Evolutionary conservation across 2,329 filamentous ascomycete genomes (phyloP).

Genomic region (Proliferodiscus dingleyae): DNA sequence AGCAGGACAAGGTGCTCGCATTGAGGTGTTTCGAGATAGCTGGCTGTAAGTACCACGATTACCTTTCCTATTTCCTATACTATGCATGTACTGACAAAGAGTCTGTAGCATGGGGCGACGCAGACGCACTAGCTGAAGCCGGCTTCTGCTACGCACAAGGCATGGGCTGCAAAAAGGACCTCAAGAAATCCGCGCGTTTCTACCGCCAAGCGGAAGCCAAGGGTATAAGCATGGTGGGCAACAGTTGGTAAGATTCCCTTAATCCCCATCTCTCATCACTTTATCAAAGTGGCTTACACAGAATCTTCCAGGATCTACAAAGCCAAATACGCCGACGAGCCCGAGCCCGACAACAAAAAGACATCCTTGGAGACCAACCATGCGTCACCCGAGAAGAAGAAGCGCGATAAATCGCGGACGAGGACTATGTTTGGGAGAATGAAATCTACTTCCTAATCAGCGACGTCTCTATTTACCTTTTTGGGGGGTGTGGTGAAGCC

Average conservation of each 20-base stretch:
- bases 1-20: conserved; percentile 83
- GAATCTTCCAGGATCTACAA: conserved; percentile 77
- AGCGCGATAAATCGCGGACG: conserved; percentile 69
- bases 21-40: conserved; percentile 95
- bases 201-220: conserved; percentile 88
- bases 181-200: conserved; percentile 88
- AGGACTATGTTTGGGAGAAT: conserved; percentile 64
- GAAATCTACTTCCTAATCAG: conserved; percentile 12
- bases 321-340: conserved; percentile 76
- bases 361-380: conserved; percentile 38
- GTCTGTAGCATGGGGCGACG: conserved; percentile 76
- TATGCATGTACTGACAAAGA: conserved; percentile 16
- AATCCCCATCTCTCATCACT: background rate
- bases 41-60: conserved; percentile 56
- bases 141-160: conserved; percentile 96
- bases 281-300: conserved; percentile 4
- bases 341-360: conserved; percentile 37
- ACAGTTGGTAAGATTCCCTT: conserved; percentile 74
- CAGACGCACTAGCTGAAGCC: conserved; percentile 87
- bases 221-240: conserved; percentile 96
- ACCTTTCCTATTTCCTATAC: background rate
- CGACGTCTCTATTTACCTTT: background rate
- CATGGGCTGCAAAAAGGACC: conserved; percentile 88
- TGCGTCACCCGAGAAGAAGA: conserved; percentile 25
- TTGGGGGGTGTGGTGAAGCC: background rate